Evolutionary conservation across 164 flowering plant genomes (phyloP).

Genomic region (Umbellularia californica): DNA sequence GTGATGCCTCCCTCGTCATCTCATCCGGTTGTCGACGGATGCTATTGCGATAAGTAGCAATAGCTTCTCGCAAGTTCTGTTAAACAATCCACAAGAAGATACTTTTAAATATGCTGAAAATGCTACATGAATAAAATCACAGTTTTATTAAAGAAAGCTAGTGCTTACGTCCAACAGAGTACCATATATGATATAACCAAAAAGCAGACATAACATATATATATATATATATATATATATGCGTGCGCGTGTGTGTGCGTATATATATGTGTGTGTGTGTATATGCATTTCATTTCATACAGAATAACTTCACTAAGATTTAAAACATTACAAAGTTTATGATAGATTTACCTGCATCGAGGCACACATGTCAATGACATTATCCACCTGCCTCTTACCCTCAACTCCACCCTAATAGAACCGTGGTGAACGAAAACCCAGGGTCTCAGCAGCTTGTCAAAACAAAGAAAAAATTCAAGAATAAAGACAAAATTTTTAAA

Average conservation of each 20-base stretch:
- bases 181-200: not conserved
- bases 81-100: slow-evolving; percentile 10
- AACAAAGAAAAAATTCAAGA: not conserved
- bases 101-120: not conserved
- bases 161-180: not conserved
- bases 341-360: slow-evolving; percentile 76
- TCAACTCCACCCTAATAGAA: slow-evolving; percentile 83
- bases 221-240: too few relatives aligned
- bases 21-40: slow-evolving; percentile 89
- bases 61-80: slow-evolving; percentile 96
- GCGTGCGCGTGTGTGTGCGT: too few relatives aligned
- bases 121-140: not conserved
- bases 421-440: not conserved
- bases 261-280: too few relatives aligned
- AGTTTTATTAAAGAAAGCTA: not conserved
- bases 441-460: not conserved
- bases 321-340: not conserved
- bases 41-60: slow-evolving; percentile 86
- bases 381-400: slow-evolving; percentile 94
- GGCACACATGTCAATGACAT: slow-evolving; percentile 93
- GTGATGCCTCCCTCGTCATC: slow-evolving; percentile 90
- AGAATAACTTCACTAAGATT: not conserved
- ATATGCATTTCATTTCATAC: not conserved
- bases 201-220: not conserved
- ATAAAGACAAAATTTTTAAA: not conserved